These are phyloP conservation scores for Komagataella pseudopastoris DNA, from an alignment of 805 yeast species.

Conservation along the genomic window DNA sequence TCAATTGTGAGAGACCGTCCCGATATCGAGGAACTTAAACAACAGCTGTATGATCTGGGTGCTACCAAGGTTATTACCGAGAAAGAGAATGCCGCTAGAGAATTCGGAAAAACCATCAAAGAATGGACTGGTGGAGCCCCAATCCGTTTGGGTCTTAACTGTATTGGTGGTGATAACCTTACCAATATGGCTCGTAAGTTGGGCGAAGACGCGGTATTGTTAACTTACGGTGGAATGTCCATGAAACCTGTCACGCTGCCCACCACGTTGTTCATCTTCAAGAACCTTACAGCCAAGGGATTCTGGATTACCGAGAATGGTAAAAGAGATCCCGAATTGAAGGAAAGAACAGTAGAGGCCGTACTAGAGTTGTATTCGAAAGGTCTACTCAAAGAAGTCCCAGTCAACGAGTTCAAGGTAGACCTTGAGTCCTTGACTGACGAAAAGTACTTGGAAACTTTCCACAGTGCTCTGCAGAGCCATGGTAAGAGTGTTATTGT, in stretches of 20 bases:
- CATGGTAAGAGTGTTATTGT: conserved; percentile 31
- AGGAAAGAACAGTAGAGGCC: conserved; percentile 37
- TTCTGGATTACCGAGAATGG: conserved; percentile 82
- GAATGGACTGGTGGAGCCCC: conserved; percentile 34
- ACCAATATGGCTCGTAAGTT: conserved; percentile 77
- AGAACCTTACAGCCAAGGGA: conserved; percentile 74
- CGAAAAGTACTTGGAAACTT: conserved; percentile 26
- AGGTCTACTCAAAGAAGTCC: conserved; percentile 39
- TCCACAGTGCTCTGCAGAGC: conserved; percentile 7
- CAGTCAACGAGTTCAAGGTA: conserved; percentile 25
- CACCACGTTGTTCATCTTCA: conserved; percentile 80
- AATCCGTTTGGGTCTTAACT: conserved; percentile 73
- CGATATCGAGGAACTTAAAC: conserved; percentile 43
- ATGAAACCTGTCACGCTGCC: conserved; percentile 90
- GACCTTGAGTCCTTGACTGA: conserved; percentile 22
- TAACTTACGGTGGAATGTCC: conserved; percentile 97
- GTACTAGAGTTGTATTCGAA: conserved; percentile 43
- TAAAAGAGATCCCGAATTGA: conserved; percentile 43
- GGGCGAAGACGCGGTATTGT: conserved; percentile 56
- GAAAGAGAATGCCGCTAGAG: conserved; percentile 60
- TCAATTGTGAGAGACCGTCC: conserved; percentile 83
- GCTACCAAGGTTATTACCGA: conserved; percentile 89
- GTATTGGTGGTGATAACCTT: conserved; percentile 86
- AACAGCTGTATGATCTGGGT: conserved; percentile 51
- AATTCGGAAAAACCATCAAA: conserved; percentile 47